Base-by-base conservation (phyloP, 768 basidiomycete genomes). In the Agaricus blazei region DNA sequence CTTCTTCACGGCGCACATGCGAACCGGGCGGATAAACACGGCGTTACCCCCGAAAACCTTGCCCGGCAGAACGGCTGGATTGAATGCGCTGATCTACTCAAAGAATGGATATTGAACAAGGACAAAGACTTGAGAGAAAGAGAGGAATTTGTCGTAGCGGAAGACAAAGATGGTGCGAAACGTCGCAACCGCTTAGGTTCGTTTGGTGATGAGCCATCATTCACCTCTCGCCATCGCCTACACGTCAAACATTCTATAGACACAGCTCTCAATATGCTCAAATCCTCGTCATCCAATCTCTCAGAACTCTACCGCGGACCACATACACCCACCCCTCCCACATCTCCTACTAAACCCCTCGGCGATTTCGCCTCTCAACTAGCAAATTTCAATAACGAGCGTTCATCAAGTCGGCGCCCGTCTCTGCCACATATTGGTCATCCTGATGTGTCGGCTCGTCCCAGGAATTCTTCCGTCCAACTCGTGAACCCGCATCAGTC, bases 1-100 rank as follows among this genome's bases (percentile, higher is more conserved):
- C 84, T 99, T 38, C 80, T 87, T 15, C 85, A 84, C 59, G 94
- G 94, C 47, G 97, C 96, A 7, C 79, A 83, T 56, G 83, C 93
- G 23, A 78, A 87, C 67, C 82, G 85, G 43, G 68, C 86, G 4
- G 96, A 99, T 73, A 99, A 98, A 67, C 88, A 93, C 70, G 93
- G 93, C 4, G 74, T 92, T 58, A 95, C 90, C 1, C 89, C 96
- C 23, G 90, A 92, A 65, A 80, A 78, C 62, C 79, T 97, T 44
- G 94, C 95, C 7, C 79, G 82, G 42, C 81, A 87, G 62, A 84
- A 90, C 62, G 89, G 90, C 1, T 89, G 87, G 81, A 69, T 84
- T 1, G 85, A 89, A 55, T 88, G 89, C 60, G 91, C 90, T 1
- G 78, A 85, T 4, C 71, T 88, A 4, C 73, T 98, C 23, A 76